phyloP scores from a whole-genome alignment of 2,329 filamentous ascomycete species.

The Eutypella sp. region DNA sequence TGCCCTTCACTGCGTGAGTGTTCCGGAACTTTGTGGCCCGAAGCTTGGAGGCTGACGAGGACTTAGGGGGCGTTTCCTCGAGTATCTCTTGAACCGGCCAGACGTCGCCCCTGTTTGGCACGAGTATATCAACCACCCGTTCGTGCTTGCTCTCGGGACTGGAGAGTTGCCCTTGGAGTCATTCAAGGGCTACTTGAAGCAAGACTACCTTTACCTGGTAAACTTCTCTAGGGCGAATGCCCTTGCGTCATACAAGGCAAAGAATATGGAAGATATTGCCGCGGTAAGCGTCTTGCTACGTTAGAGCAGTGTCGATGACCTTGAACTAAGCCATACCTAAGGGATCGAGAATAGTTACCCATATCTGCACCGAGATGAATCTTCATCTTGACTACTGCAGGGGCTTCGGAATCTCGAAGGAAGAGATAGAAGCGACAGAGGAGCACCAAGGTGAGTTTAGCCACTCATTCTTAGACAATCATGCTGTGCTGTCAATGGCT shows the following conservation, averaged over 20 bases:
- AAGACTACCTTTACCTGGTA: constrained; percentile 88
- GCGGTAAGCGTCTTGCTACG: constrained; percentile 43
- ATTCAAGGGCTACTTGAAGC: constrained; percentile 85
- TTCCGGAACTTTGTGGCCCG: neutral
- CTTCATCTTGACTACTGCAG: constrained; percentile 81
- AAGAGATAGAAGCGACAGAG: constrained; percentile 66
- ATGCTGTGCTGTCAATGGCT: too few relatives aligned
- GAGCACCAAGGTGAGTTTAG: constrained; percentile 73
- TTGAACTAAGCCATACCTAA: constrained; percentile 25
- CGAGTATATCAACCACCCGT: constrained; percentile 73
- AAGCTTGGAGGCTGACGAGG: constrained; percentile 9
- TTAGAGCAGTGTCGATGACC: neutral
- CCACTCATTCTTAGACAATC: too few relatives aligned
- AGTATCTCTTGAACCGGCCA: constrained; percentile 71
- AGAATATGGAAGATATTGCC: constrained; percentile 66
- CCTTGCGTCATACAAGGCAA: constrained; percentile 79
- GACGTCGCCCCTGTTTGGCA: constrained; percentile 74
- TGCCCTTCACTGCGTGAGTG: constrained; percentile 63
- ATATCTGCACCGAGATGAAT: constrained; percentile 74
- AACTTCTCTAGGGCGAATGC: constrained; percentile 87
- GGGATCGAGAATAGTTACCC: constrained; percentile 66
- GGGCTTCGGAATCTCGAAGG: constrained; percentile 69
- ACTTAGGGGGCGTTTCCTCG: constrained; percentile 69
- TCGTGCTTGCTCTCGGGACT: constrained; percentile 70
- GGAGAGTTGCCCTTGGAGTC: constrained; percentile 69